phyloP scores from a whole-genome alignment of 2,329 filamentous ascomycete genomes.

The Cytospora paraplurivora region DNA sequence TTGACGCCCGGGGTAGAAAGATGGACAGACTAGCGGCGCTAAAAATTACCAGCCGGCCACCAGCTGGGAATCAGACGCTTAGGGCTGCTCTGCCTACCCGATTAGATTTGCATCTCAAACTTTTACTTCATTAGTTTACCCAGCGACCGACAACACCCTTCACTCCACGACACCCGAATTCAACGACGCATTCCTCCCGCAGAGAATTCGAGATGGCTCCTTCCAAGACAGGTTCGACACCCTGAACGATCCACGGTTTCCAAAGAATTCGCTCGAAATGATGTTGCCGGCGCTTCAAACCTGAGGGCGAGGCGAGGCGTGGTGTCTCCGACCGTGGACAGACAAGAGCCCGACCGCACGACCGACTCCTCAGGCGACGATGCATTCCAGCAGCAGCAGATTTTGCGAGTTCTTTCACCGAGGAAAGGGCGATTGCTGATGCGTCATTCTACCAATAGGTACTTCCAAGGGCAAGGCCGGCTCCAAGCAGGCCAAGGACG shows the following conservation, averaged over 20 bases:
- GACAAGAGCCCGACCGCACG: constrained; percentile 23
- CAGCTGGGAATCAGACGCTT: not conserved
- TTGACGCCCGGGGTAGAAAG: not conserved
- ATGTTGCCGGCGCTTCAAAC: constrained; percentile 29
- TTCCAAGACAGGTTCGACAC: constrained; percentile 30
- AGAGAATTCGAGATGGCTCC: constrained; percentile 31
- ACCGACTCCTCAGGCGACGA: constrained; percentile 33
- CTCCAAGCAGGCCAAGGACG: constrained; percentile 85
- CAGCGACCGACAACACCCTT: constrained; percentile 21
- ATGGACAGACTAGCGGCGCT: not conserved
- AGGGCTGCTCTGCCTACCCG: not conserved
- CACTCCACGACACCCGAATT: constrained; percentile 27
- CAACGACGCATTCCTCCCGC: constrained; percentile 26
- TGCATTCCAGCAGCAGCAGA: constrained; percentile 71
- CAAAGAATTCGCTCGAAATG: constrained; percentile 25
- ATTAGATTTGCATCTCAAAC: not conserved
- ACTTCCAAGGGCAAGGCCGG: constrained; percentile 59
- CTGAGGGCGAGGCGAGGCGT: constrained; percentile 26
- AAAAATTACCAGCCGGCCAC: not conserved
- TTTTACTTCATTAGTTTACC: not conserved
- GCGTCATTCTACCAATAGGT: constrained; percentile 56
- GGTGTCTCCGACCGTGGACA: constrained; percentile 18
- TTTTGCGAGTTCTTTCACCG: constrained; percentile 69
- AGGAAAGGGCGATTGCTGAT: constrained; percentile 71
- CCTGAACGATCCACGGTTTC: constrained; percentile 19